Percentiles rank a stretch among this genome's conserved stretches.
phyloP scores from a whole-genome alignment of 2,329 filamentous ascomycete genomes.

The Arachnomyces sp. region DNA sequence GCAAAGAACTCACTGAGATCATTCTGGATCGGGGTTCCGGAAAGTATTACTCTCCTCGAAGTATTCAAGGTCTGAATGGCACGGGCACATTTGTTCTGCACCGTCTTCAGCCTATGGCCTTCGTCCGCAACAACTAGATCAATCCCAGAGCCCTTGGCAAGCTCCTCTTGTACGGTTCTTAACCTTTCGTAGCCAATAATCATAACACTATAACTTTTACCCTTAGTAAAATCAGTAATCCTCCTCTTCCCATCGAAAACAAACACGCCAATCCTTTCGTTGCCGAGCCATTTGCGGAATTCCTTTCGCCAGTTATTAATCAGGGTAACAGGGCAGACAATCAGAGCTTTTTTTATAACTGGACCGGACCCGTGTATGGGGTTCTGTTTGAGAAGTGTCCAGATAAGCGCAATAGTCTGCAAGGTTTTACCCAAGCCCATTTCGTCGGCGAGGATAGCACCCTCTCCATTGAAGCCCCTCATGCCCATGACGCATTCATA shows the following conservation, averaged over 20 bases:
- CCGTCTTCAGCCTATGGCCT: constrained; percentile 59
- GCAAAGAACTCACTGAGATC: constrained; percentile 59
- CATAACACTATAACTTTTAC: constrained; percentile 61
- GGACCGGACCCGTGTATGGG: constrained; percentile 52
- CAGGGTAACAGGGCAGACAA: constrained; percentile 64
- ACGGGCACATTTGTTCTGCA: constrained; percentile 58
- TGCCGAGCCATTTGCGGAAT: constrained; percentile 65
- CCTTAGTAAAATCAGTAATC: constrained; percentile 60
- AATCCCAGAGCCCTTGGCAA: constrained; percentile 54
- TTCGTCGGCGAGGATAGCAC: constrained; percentile 64
- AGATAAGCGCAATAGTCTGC: constrained; percentile 62
- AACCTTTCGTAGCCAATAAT: constrained; percentile 67
- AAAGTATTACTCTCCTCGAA: constrained; percentile 53
- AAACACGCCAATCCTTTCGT: constrained; percentile 60
- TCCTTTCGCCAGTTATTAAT: constrained; percentile 68
- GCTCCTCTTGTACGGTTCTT: constrained; percentile 54
- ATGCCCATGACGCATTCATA: constrained; percentile 72
- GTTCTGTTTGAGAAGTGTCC: constrained; percentile 66
- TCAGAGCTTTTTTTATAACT: constrained; percentile 61
- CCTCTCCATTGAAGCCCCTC: constrained; percentile 56
- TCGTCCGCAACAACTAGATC: constrained; percentile 66
- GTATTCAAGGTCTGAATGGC: constrained; percentile 59
- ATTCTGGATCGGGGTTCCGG: constrained; percentile 61
- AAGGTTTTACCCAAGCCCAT: constrained; percentile 70
- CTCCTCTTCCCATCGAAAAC: constrained; percentile 53